These are phyloP conservation scores for Limnanthes douglasii DNA, from an alignment of 345 rosid species.

Conservation along the genomic window DNA sequence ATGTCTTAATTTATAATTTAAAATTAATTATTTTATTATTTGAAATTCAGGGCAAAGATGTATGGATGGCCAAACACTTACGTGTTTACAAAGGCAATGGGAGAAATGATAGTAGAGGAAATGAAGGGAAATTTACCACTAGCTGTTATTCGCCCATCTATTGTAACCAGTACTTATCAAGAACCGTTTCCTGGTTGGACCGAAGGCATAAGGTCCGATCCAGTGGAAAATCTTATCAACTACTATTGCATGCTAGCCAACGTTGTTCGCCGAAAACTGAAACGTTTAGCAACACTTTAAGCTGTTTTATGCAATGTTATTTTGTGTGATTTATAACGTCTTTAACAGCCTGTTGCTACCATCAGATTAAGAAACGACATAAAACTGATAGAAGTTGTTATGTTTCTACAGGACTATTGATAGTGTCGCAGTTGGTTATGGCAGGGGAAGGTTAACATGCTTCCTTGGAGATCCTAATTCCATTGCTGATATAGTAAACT, in stretches of 20 bases:
- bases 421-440: constrained; percentile 55
- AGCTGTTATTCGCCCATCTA: constrained; percentile 45
- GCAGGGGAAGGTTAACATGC: constrained; percentile 63
- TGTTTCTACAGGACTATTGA: constrained; percentile 54
- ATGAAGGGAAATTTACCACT: constrained; percentile 35
- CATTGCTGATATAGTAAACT: constrained; percentile 50
- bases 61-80: constrained; percentile 78
- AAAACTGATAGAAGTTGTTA: too few species aligned
- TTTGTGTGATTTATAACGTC: too few species aligned
- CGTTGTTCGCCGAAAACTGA: too few species aligned
- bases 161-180: constrained; percentile 42
- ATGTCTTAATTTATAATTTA: too few species aligned
- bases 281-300: too few species aligned
- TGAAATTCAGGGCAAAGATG: constrained; percentile 30
- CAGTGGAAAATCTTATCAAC: too few species aligned
- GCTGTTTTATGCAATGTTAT: too few species aligned
- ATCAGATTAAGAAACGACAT: too few species aligned
- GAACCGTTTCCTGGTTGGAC: constrained; percentile 82
- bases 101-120: constrained; percentile 43
- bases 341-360: too few species aligned
- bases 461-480: constrained; percentile 49
- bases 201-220: constrained; percentile 43
- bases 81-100: constrained; percentile 81
- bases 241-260: too few species aligned
- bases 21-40: neutral